phyloP scores from a whole-genome alignment of 2,329 filamentous ascomycete genomes.

The Neonectria ditissima region DNA sequence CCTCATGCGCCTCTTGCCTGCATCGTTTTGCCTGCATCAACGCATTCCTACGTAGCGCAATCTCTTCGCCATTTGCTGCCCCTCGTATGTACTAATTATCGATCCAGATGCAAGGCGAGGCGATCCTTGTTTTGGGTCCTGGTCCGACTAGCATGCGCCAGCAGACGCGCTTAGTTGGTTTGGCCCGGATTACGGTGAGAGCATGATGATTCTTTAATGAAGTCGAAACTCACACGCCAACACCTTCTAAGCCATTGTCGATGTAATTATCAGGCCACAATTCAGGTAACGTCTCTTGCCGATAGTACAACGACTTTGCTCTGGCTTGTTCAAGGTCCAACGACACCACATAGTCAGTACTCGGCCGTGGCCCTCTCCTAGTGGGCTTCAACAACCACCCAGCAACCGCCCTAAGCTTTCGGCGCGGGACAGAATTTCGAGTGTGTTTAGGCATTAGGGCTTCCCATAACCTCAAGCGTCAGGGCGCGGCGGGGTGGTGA shows the following conservation, averaged over 20 bases:
- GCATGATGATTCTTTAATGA: conserved; percentile 9
- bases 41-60: conserved; percentile 4
- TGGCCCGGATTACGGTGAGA: conserved; percentile 1
- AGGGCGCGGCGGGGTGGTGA: conserved; percentile 21
- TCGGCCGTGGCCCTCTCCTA: conserved; percentile 7
- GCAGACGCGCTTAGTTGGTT: conserved; percentile 8
- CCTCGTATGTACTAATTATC: not conserved
- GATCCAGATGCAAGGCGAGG: conserved; percentile 1
- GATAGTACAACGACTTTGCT: not conserved
- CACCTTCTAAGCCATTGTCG: conserved; percentile 19
- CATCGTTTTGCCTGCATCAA: conserved; percentile 11
- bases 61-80: not conserved
- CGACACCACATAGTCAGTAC: too few relatives aligned
- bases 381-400: conserved; percentile 13
- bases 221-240: conserved; percentile 2
- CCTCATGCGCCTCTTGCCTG: conserved; percentile 17
- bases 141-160: not conserved
- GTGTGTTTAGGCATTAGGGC: not conserved
- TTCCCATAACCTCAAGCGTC: conserved; percentile 14
- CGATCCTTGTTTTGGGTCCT: conserved; percentile 9
- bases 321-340: not conserved
- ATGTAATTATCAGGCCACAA: conserved; percentile 32
- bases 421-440: not conserved
- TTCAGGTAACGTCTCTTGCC: conserved; percentile 27
- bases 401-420: conserved; percentile 6